A percentile compares a stretch with the other conserved stretches of the same genome.
Evolutionary conservation across 139 green algal species (phyloP).

Genomic region (Chlorella sorokiniana): DNA sequence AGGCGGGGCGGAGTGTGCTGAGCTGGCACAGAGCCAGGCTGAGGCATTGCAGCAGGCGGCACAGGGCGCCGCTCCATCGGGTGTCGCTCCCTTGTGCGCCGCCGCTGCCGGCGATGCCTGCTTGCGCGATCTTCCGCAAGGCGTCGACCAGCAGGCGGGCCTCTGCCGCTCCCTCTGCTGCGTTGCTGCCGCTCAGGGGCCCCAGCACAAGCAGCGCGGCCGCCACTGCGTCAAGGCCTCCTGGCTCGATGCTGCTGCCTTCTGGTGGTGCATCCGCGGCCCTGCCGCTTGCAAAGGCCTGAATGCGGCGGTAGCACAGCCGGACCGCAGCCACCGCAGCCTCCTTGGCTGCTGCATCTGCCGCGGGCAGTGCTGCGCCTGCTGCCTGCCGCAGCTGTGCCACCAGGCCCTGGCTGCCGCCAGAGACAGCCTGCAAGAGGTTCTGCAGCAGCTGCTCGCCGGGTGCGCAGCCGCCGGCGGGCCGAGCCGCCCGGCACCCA

Average conservation of each 20-base stretch:
- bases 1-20: neutral
- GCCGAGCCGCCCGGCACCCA: neutral
- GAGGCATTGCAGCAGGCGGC: neutral
- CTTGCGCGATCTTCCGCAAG: neutral
- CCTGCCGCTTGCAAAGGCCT: neutral
- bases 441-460: neutral
- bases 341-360: neutral
- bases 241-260: neutral
- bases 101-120: neutral
- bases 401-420: neutral
- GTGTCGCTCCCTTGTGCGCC: neutral
- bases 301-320: slow-evolving; percentile 5
- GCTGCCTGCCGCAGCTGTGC: slow-evolving; percentile 7
- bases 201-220: neutral
- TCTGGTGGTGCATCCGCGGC: neutral
- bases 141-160: slow-evolving; percentile 6
- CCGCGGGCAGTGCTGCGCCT: neutral
- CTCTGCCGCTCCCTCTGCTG: neutral
- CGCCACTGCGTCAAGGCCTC: neutral
- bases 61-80: neutral
- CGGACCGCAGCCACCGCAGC: neutral
- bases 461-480: neutral
- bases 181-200: neutral
- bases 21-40: neutral
- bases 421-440: neutral